Conservation (phyloP, 2,329 filamentous ascomycete species). For the Thelonectria olida region DNA sequence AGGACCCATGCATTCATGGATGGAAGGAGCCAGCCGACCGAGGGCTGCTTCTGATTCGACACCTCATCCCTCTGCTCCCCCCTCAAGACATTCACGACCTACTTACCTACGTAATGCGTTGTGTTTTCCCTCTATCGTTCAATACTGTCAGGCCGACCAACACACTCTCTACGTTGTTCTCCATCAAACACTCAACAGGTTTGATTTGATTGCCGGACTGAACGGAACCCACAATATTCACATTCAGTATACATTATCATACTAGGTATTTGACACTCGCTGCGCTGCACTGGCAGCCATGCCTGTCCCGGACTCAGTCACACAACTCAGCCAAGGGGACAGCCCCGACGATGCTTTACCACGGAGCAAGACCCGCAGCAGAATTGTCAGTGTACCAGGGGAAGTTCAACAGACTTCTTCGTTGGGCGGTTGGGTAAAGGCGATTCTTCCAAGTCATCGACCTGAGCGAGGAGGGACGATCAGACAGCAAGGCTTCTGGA, state of each 20-base stretch:
- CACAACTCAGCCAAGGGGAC: background rate
- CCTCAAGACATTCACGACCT: background rate
- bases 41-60: background rate
- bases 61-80: background rate
- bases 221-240: background rate
- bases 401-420: conserved; percentile 33
- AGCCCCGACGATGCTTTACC: background rate
- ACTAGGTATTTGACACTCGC: background rate
- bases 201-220: background rate
- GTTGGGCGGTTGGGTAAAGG: conserved; percentile 54
- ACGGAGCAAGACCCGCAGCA: background rate
- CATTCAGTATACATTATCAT: conserved; percentile 10
- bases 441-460: conserved; percentile 57
- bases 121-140: background rate
- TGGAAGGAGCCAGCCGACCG: background rate
- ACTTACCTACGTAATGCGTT: background rate
- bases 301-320: background rate
- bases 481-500: conserved; percentile 47
- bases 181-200: background rate
- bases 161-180: background rate
- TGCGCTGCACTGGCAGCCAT: background rate
- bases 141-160: background rate
- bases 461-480: conserved; percentile 60
- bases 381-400: conserved; percentile 2
- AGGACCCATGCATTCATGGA: background rate